Evolutionary conservation across 148 eudicot species (phyloP).

Genomic region (Beta vulgaris): DNA sequence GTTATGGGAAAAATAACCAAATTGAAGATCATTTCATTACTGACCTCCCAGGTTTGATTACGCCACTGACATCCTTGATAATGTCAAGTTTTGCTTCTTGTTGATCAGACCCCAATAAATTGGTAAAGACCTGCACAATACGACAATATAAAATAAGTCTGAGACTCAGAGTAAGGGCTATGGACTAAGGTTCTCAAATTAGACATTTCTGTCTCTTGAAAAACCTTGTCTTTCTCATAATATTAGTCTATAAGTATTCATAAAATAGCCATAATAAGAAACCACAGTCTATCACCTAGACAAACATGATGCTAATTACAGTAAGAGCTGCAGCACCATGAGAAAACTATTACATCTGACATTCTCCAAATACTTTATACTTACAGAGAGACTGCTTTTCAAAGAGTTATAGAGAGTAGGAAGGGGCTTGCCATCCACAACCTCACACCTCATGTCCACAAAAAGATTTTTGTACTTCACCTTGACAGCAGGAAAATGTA

Average conservation of each 20-base stretch:
- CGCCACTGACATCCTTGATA: constrained; percentile 56
- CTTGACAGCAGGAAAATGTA: constrained; percentile 64
- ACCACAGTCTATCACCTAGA: no score
- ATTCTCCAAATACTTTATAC: constrained; percentile 17
- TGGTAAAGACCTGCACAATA: constrained; percentile 34
- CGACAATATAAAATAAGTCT: neutral
- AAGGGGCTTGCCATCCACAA: constrained; percentile 81
- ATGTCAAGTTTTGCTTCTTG: constrained; percentile 49
- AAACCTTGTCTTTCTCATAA: neutral
- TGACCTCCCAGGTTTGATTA: constrained; percentile 76
- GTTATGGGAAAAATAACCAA: neutral
- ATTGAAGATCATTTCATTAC: neutral
- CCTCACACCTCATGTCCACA: constrained; percentile 70
- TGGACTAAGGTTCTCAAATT: neutral
- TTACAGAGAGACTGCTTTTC: constrained; percentile 58
- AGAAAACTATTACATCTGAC: neutral
- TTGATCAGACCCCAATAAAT: constrained; percentile 44
- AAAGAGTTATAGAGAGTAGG: constrained; percentile 89
- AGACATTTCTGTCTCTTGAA: neutral
- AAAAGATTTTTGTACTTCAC: constrained; percentile 60
- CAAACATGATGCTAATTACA: neutral
- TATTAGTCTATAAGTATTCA: no score
- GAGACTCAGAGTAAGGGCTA: neutral
- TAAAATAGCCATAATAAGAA: no score
- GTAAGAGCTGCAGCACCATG: neutral